Conservation (phyloP, 2,329 filamentous ascomycete genomes). For the Colletotrichum echinochloae region DNA sequence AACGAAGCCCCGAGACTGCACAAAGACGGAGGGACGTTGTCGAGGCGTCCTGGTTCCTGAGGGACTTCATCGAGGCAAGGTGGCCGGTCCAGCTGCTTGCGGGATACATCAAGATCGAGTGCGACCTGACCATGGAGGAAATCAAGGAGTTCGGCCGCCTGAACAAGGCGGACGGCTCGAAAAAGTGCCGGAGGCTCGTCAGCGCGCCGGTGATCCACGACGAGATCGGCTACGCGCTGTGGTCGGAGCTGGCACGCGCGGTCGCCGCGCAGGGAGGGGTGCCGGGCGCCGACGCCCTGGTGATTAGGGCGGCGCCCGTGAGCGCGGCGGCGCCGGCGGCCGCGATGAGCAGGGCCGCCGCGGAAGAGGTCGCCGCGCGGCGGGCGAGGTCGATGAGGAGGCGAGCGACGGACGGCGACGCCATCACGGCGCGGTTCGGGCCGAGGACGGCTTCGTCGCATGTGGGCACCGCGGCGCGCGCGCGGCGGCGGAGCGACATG, state of each 20-base stretch:
- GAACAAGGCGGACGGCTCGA: conserved; percentile 5
- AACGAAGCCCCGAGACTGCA: neutral
- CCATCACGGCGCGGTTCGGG: neutral
- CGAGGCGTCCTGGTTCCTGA: conserved; percentile 3
- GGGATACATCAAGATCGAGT: conserved; percentile 33
- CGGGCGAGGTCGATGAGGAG: conserved; percentile 17
- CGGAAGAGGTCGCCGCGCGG: neutral
- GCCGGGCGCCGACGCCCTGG: neutral
- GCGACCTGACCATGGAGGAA: conserved; percentile 26
- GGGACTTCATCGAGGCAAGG: neutral
- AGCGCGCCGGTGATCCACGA: conserved; percentile 36
- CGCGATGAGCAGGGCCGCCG: neutral
- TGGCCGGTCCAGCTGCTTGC: conserved; percentile 10
- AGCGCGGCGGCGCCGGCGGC: neutral
- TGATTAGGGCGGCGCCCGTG: neutral
- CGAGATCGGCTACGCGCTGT: conserved; percentile 18
- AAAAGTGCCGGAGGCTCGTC: conserved; percentile 27
- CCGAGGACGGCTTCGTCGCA: neutral
- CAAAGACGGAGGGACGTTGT: neutral
- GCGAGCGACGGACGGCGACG: neutral
- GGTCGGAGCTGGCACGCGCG: conserved; percentile 3
- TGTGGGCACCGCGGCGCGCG: neutral
- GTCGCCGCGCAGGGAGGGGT: neutral
- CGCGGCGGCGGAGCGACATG: conserved; percentile 12
- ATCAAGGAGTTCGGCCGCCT: conserved; percentile 13